Evolutionary conservation across 202 grass and related monocot genomes (phyloP).

Genomic region (Schoenoplectus tabernaemontani): DNA sequence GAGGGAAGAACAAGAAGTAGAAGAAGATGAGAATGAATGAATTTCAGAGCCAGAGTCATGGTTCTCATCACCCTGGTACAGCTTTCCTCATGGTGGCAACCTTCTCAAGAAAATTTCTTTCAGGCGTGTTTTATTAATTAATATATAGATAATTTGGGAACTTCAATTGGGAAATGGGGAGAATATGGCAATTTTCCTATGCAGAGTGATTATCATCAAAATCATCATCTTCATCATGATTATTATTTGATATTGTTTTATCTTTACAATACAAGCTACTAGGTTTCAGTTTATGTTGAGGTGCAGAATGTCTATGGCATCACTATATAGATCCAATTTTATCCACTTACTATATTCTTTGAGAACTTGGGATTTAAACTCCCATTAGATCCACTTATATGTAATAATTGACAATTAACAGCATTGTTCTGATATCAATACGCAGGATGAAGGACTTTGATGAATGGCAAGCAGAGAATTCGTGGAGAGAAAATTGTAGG

Average conservation of each 20-base stretch:
- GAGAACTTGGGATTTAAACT: neutral
- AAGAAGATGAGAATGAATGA: slow-evolving; percentile 50
- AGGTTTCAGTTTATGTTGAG: neutral
- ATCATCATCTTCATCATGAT: neutral
- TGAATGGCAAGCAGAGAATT: slow-evolving; percentile 42
- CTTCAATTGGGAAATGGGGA: neutral
- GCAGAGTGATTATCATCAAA: neutral
- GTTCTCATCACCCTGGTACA: slow-evolving; percentile 71
- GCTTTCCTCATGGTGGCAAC: slow-evolving; percentile 65
- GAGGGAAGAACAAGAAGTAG: slow-evolving; percentile 20
- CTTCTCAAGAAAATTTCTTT: slow-evolving; percentile 65
- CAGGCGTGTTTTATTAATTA: slow-evolving; percentile 21
- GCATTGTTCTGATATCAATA: neutral
- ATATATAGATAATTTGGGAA: neutral
- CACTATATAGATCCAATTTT: neutral
- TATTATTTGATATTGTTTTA: neutral
- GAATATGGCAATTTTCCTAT: neutral
- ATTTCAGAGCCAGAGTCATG: slow-evolving; percentile 66
- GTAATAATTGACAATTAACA: neutral
- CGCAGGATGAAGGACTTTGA: slow-evolving; percentile 36
- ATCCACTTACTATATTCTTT: neutral
- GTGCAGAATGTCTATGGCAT: neutral
- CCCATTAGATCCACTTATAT: neutral
- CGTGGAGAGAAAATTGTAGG: slow-evolving; percentile 61
- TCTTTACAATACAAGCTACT: neutral